Conservation (phyloP, 2,329 filamentous ascomycete species). For the Fusarium nematophilum region DNA sequence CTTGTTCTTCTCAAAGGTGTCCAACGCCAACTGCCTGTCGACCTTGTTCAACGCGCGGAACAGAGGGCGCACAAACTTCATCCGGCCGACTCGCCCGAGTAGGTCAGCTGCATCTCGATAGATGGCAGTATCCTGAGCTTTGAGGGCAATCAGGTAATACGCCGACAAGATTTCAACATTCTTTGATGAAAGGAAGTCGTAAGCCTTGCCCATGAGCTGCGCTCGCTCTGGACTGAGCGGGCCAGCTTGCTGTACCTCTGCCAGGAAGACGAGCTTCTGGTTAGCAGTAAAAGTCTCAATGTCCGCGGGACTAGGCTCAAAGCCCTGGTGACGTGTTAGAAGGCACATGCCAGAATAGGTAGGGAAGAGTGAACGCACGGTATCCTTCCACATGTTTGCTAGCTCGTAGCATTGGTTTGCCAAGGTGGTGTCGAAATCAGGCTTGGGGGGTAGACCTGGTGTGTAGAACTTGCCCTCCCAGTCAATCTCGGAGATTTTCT, state of each 20-base stretch:
- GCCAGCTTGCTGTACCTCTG: conserved; percentile 74
- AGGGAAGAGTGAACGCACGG: conserved; percentile 53
- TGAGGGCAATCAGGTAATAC: conserved; percentile 83
- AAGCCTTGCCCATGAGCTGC: conserved; percentile 77
- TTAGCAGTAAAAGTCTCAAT: conserved; percentile 82
- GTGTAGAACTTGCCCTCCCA: conserved; percentile 92
- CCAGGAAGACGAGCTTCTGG: conserved; percentile 92
- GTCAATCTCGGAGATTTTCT: conserved; percentile 79
- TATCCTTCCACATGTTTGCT: conserved; percentile 81
- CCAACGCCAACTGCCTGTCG: conserved; percentile 78
- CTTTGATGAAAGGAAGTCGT: conserved; percentile 77
- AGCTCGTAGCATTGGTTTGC: conserved; percentile 88
- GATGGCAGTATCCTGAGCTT: conserved; percentile 74
- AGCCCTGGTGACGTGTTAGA: conserved; percentile 56
- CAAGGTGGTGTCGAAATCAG: conserved; percentile 87
- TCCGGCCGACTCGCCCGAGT: conserved; percentile 84
- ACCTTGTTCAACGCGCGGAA: conserved; percentile 81
- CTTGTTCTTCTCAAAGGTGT: conserved; percentile 87
- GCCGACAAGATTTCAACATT: conserved; percentile 89
- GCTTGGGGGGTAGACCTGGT: conserved; percentile 91
- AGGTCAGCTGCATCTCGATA: conserved; percentile 79
- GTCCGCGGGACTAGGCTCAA: conserved; percentile 75
- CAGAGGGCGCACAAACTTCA: conserved; percentile 96
- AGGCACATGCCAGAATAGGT: conserved; percentile 5
- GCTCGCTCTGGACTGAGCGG: conserved; percentile 74